A percentile compares a stretch with the other conserved stretches of the same genome.
phyloP scores from a whole-genome alignment of 129 eudicot species.

The Flaveria brownii region DNA sequence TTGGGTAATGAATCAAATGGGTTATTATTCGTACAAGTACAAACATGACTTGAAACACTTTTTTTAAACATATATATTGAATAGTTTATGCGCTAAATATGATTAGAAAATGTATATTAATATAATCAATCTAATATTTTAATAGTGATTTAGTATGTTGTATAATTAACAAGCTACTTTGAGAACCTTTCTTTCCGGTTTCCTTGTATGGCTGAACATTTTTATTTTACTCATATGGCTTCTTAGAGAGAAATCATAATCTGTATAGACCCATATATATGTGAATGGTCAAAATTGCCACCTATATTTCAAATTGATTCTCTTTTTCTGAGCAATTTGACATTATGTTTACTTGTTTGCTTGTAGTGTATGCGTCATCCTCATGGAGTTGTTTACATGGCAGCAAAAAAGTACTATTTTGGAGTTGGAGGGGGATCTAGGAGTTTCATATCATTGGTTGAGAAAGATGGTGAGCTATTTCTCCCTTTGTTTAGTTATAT shows the following conservation, averaged over 20 bases:
- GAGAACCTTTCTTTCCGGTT: too few species aligned
- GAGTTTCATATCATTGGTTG: conserved; percentile 77
- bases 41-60: not conserved
- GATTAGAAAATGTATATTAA: not conserved
- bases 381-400: conserved; percentile 82
- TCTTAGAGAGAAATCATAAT: too few species aligned
- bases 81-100: not conserved
- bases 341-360: conserved; percentile 16
- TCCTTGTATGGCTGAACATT: too few species aligned
- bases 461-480: conserved; percentile 66
- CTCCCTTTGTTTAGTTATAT: not conserved
- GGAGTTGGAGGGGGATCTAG: conserved; percentile 99
- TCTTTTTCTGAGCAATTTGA: not conserved
- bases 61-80: not conserved
- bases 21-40: too few species aligned
- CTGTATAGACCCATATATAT: too few species aligned
- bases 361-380: conserved; percentile 61
- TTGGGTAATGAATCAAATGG: not conserved
- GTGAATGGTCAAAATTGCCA: not conserved
- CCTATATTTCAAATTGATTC: not conserved
- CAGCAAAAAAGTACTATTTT: conserved; percentile 90
- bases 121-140: not conserved
- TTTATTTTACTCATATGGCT: too few species aligned
- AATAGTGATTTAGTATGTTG: not conserved
- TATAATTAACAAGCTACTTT: not conserved